A percentile compares a stretch with the other conserved stretches of the same genome.
phyloP scores from a whole-genome alignment of 2,329 filamentous ascomycete genomes.

The Rhynchosporium secalis region DNA sequence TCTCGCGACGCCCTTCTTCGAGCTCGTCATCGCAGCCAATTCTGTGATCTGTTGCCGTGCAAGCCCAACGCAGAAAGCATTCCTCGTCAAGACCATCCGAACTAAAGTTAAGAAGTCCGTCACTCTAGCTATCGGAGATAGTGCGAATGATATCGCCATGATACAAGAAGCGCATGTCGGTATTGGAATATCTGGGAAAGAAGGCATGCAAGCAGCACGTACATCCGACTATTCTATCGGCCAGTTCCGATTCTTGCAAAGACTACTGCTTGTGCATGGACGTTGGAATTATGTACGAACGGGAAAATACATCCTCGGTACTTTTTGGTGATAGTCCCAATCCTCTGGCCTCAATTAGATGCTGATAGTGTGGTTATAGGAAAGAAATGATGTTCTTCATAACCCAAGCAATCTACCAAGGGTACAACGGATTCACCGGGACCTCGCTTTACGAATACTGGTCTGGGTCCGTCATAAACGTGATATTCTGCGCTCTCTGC shows the following conservation, averaged over 20 bases:
- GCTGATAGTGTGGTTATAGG: constrained; percentile 1
- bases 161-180: constrained; percentile 87
- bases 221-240: constrained; percentile 89
- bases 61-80: constrained; percentile 85
- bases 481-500: constrained; percentile 81
- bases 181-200: constrained; percentile 85
- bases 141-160: constrained; percentile 92
- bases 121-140: constrained; percentile 87
- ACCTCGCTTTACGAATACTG: constrained; percentile 87
- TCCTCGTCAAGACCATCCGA: constrained; percentile 76
- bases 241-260: constrained; percentile 82
- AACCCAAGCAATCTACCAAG: constrained; percentile 78
- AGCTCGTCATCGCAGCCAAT: constrained; percentile 73
- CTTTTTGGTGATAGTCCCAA: constrained; percentile 83
- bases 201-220: constrained; percentile 83
- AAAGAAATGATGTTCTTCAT: constrained; percentile 71
- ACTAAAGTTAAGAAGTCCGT: constrained; percentile 68
- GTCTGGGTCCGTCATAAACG: constrained; percentile 69
- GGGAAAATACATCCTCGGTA: constrained; percentile 82
- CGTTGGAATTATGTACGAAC: constrained; percentile 87
- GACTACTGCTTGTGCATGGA: constrained; percentile 78
- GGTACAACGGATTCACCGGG: constrained; percentile 81
- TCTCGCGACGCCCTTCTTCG: constrained; percentile 66
- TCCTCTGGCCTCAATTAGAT: not conserved
- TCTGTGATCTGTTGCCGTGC: constrained; percentile 91